Conservation (phyloP, 441 rosid genomes). For the Biscutella laevigata region DNA sequence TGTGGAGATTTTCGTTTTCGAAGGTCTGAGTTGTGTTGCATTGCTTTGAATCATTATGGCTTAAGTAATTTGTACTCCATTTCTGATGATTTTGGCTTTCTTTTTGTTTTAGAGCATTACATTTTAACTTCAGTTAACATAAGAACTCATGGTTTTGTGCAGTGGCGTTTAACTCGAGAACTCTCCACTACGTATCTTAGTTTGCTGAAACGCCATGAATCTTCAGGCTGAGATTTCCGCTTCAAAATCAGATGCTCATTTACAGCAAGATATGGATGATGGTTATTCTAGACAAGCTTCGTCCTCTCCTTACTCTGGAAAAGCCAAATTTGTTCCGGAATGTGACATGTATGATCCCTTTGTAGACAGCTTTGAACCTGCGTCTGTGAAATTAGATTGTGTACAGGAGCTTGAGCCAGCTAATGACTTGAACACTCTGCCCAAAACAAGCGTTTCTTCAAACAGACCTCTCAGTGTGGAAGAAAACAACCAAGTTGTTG, state of each 20-base stretch:
- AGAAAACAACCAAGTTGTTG: conserved; percentile 50
- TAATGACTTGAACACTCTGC: conserved; percentile 28
- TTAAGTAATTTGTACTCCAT: too few relatives aligned
- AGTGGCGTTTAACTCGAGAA: background rate
- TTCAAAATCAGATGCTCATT: background rate
- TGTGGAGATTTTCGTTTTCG: too few relatives aligned
- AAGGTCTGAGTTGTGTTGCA: too few relatives aligned
- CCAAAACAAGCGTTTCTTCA: conserved; percentile 35
- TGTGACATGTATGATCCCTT: conserved; percentile 77
- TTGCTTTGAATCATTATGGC: too few relatives aligned
- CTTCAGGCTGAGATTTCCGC: conserved; percentile 2
- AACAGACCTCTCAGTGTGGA: conserved; percentile 41
- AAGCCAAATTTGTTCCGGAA: conserved; percentile 25
- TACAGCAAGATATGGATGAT: conserved; percentile 20
- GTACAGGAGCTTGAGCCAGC: conserved; percentile 36
- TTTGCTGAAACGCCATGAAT: conserved; percentile 19
- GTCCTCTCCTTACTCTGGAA: conserved; percentile 37
- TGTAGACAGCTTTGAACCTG: conserved; percentile 72
- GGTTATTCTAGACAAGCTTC: conserved; percentile 36
- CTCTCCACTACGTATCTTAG: conserved; percentile 1
- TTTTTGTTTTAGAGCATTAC: too few relatives aligned
- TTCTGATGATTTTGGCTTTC: too few relatives aligned
- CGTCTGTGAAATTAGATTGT: conserved; percentile 33
- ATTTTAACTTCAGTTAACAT: too few relatives aligned
- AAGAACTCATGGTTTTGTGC: too few relatives aligned